Base-by-base conservation (phyloP, 495 filamentous ascomycete species). In the Achaetomiella virescens region DNA sequence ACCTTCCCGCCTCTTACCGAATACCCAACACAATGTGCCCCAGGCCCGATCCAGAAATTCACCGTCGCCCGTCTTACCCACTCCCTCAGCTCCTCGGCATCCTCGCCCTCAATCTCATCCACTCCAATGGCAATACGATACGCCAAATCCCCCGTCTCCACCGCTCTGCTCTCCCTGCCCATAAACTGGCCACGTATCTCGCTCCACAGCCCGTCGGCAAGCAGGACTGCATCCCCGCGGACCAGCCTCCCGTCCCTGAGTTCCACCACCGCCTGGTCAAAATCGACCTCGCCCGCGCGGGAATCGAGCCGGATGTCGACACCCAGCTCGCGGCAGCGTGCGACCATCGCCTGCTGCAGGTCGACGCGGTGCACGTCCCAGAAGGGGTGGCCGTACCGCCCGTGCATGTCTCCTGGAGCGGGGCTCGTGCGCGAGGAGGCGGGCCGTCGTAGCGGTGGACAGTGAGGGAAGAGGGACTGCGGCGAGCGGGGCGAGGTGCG, bases 21-120 rank as follows among this genome's bases (percentile, higher is more conserved):
- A 52, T 86, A 86, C 22, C 76, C 79, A 2, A 84, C 81, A 2
- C 78, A 76, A 56, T 86, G 84, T 6, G 69, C 71, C 10, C 65
- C 54, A 2, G 82, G 81, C 0, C 87, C 86, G 25, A 88, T 63
- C 87, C 87, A 90, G 61, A 88, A 85, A 55, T 87, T 78, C 14
- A 88, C 84, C 15, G 77, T 76, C 0, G 84, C 78, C 18, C 81
- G 69, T 7, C 63, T 48, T 0, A 83, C 73, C 55, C 76, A 68
- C 43, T 72, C 50, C 17, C 48, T 52, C 2, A 84, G 63, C 17
- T 75, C 71, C 1, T 68, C 68, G 12, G 77, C 70, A 42, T 76
- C 73, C 29, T 72, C 68, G 20, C 75, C 73, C 21, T 66, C 65
- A 44, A 84, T 69, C 44, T 84, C 70, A 18, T 74, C 66, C 6